Percentiles rank a stretch among this genome's conserved stretches.
Conservation (phyloP, 352 stramenopile genomes). For the Globisporangium paroecandrum region DNA sequence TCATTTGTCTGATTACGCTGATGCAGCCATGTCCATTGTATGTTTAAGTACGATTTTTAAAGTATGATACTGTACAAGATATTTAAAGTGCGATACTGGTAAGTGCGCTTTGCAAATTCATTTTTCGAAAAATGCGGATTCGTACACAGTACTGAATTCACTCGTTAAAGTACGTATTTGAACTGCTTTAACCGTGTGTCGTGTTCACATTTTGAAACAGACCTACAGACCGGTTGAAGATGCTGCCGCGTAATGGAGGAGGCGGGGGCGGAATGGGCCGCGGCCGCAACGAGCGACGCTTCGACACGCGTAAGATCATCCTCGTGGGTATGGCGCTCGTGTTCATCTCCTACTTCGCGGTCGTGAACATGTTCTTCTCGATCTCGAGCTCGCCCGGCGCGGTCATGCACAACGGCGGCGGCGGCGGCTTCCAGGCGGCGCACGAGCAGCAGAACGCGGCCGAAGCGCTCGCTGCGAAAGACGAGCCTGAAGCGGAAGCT, state of each 20-base stretch:
- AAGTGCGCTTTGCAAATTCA: background rate
- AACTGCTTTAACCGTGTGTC: background rate
- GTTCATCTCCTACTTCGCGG: conserved; percentile 61
- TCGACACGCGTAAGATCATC: conserved; percentile 57
- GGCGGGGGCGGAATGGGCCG: background rate
- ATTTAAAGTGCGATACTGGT: background rate
- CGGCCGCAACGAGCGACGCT: conserved; percentile 6
- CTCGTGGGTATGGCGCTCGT: conserved; percentile 48
- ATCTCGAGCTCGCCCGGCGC: conserved; percentile 18
- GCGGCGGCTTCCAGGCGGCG: background rate
- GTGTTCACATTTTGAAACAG: background rate
- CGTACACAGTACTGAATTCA: too few relatives aligned
- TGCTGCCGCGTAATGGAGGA: conserved; percentile 34
- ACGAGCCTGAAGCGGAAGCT: background rate
- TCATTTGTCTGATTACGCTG: background rate
- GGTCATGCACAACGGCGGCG: conserved; percentile 7
- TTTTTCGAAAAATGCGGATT: too few relatives aligned
- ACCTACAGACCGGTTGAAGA: conserved; percentile 6
- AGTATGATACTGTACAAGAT: background rate
- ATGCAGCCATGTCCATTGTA: background rate
- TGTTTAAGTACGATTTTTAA: background rate
- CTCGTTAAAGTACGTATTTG: too few relatives aligned
- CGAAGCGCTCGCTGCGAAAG: conserved; percentile 15
- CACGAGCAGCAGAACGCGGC: conserved; percentile 15
- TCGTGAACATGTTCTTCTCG: conserved; percentile 68